phyloP scores from a whole-genome alignment of 192 early-diverging fungal genomes.

The Pilaira anomala region DNA sequence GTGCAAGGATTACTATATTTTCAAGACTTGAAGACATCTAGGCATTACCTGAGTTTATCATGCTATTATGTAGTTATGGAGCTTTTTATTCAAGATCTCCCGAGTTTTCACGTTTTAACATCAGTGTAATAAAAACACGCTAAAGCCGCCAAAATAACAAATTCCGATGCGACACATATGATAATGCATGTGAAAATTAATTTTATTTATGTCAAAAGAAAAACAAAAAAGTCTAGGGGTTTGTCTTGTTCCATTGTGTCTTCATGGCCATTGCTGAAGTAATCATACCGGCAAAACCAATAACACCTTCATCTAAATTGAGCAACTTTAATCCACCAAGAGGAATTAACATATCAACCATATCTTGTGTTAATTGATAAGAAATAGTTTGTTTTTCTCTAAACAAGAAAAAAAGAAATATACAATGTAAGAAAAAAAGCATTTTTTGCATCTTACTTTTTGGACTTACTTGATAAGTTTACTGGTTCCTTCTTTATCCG shows the following conservation, averaged over 20 bases:
- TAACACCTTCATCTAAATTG: conserved; percentile 58
- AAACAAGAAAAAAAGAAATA: conserved; percentile 10
- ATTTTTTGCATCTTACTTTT: background rate
- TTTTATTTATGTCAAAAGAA: too few relatives aligned
- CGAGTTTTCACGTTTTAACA: too few relatives aligned
- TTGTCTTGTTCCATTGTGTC: conserved; percentile 47
- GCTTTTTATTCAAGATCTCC: too few relatives aligned
- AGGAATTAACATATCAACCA: conserved; percentile 69
- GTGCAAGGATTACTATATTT: too few relatives aligned
- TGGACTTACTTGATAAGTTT: conserved; percentile 40
- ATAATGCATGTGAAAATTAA: too few relatives aligned
- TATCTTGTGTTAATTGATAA: conserved; percentile 60
- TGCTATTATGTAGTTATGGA: too few relatives aligned
- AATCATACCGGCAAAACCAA: conserved; percentile 68
- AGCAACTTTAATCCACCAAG: conserved; percentile 57
- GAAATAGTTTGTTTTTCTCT: conserved; percentile 54
- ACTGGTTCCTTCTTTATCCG: conserved; percentile 27
- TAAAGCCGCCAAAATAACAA: too few relatives aligned
- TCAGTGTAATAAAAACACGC: too few relatives aligned
- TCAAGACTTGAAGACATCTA: too few relatives aligned
- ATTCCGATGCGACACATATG: too few relatives aligned
- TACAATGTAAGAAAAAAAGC: background rate
- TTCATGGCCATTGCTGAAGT: conserved; percentile 66
- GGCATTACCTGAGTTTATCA: too few relatives aligned
- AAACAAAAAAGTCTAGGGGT: too few relatives aligned